These are phyloP conservation scores for Hydnomerulius pinastri DNA, from an alignment of 768 basidiomycete species.

Conservation along the genomic window DNA sequence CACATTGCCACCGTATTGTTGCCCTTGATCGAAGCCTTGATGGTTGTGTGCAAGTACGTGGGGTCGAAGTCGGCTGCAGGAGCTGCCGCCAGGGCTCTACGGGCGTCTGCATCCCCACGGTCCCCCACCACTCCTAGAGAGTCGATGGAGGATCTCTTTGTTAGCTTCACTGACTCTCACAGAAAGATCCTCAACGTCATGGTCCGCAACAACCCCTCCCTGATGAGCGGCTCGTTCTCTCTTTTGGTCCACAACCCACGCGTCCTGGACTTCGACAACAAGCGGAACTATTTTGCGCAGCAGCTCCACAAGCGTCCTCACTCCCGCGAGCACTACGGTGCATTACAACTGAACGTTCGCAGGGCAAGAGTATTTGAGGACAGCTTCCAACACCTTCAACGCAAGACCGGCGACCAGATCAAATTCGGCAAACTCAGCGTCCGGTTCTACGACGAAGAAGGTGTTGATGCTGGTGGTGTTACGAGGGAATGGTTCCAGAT, in stretches of 20 bases:
- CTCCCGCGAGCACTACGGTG: conserved; percentile 76
- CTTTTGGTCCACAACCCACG: conserved; percentile 93
- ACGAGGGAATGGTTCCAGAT: conserved; percentile 99
- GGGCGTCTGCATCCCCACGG: conserved; percentile 68
- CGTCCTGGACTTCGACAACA: conserved; percentile 99
- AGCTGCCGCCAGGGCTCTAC: conserved; percentile 49
- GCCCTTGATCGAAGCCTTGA: conserved; percentile 92
- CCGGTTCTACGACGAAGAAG: conserved; percentile 96
- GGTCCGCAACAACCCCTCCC: conserved; percentile 96
- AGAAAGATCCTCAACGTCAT: conserved; percentile 93
- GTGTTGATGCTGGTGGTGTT: conserved; percentile 97
- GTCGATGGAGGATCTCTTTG: conserved; percentile 88
- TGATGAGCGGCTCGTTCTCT: conserved; percentile 98
- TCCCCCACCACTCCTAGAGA: conserved; percentile 71
- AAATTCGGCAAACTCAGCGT: conserved; percentile 97
- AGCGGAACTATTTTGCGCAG: conserved; percentile 93
- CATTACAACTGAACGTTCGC: conserved; percentile 87
- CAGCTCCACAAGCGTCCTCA: conserved; percentile 85
- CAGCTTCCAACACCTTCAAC: conserved; percentile 89
- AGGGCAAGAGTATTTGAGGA: conserved; percentile 95
- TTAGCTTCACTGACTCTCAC: conserved; percentile 90
- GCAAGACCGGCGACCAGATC: conserved; percentile 92
- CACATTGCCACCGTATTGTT: conserved; percentile 91
- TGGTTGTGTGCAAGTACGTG: conserved; percentile 98
- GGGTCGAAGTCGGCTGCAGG: conserved; percentile 59